These are phyloP conservation scores for Scedosporium apiospermum DNA, from an alignment of 2,329 filamentous ascomycete genomes.

Conservation along the genomic window DNA sequence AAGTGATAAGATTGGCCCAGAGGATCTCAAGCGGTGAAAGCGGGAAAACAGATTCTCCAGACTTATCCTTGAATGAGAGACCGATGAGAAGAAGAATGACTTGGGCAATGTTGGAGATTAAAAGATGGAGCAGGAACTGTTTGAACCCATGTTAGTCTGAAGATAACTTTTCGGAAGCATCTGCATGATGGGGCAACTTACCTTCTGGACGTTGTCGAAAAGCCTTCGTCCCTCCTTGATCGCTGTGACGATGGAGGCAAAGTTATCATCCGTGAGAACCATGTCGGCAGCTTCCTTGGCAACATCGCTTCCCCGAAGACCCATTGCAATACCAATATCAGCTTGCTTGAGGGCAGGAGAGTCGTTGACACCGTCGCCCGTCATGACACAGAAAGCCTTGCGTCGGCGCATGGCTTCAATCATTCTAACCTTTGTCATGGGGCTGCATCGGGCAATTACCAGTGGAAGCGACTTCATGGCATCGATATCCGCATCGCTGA, in stretches of 20 bases:
- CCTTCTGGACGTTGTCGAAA: slow-evolving; percentile 68
- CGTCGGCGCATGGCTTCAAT: slow-evolving; percentile 64
- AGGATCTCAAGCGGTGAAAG: slow-evolving; percentile 65
- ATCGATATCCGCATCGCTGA: slow-evolving; percentile 55
- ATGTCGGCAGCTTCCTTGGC: slow-evolving; percentile 80
- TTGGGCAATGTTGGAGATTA: slow-evolving; percentile 62
- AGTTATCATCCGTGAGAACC: slow-evolving; percentile 82
- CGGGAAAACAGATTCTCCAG: slow-evolving; percentile 55
- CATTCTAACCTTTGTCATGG: slow-evolving; percentile 65
- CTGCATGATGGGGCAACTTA: slow-evolving; percentile 17
- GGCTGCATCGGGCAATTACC: slow-evolving; percentile 61
- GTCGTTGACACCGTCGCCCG: slow-evolving; percentile 67
- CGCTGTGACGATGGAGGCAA: slow-evolving; percentile 68
- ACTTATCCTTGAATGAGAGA: slow-evolving; percentile 55
- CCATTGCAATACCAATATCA: slow-evolving; percentile 71
- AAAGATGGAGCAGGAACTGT: slow-evolving; percentile 53
- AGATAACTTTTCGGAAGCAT: neutral
- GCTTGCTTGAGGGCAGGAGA: slow-evolving; percentile 63
- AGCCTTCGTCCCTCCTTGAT: slow-evolving; percentile 61
- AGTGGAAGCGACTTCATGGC: slow-evolving; percentile 50
- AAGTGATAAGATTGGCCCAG: slow-evolving; percentile 69
- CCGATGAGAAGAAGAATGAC: slow-evolving; percentile 60
- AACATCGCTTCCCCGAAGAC: slow-evolving; percentile 59
- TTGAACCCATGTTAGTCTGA: slow-evolving; percentile 9
- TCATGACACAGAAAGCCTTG: slow-evolving; percentile 62